Evolutionary conservation across 169 alveolate genomes (phyloP).

Genomic region (Cryptosporidium canis): DNA sequence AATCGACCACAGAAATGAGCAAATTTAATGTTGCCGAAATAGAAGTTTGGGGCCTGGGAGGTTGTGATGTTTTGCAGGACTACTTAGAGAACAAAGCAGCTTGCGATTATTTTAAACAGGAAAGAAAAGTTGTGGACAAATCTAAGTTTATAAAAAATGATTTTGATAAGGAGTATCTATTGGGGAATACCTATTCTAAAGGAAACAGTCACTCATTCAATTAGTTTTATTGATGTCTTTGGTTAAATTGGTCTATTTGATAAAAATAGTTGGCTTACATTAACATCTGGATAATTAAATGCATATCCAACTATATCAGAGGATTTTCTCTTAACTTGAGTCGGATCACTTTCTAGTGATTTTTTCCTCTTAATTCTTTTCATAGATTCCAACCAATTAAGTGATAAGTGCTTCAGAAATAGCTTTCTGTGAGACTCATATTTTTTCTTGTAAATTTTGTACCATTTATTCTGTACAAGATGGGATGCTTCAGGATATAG

Average conservation of each 20-base stretch:
- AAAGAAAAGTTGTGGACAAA: constrained; percentile 64
- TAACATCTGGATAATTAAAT: constrained; percentile 62
- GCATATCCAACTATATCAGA: constrained; percentile 72
- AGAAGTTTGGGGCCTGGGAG: constrained; percentile 73
- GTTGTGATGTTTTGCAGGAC: constrained; percentile 1
- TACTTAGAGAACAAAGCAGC: constrained; percentile 58
- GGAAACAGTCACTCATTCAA: not conserved
- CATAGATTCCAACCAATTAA: constrained; percentile 62
- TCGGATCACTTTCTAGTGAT: constrained; percentile 3
- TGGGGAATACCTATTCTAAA: constrained; percentile 44
- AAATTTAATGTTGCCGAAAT: constrained; percentile 55
- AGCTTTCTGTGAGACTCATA: constrained; percentile 50
- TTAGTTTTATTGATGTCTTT: not conserved
- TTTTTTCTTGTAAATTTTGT: constrained; percentile 42
- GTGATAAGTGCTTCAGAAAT: constrained; percentile 12
- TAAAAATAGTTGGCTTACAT: constrained; percentile 47
- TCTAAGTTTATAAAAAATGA: constrained; percentile 58
- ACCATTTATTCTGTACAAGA: constrained; percentile 47
- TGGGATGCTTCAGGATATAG: constrained; percentile 55
- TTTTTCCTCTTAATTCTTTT: constrained; percentile 35
- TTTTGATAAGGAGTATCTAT: constrained; percentile 56
- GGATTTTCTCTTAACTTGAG: constrained; percentile 44
- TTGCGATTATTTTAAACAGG: constrained; percentile 35
- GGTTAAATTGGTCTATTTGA: constrained; percentile 27
- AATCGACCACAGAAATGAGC: constrained; percentile 38